Conservation (phyloP, 257 asterid genomes). For the Solanum corneliomulleri region DNA sequence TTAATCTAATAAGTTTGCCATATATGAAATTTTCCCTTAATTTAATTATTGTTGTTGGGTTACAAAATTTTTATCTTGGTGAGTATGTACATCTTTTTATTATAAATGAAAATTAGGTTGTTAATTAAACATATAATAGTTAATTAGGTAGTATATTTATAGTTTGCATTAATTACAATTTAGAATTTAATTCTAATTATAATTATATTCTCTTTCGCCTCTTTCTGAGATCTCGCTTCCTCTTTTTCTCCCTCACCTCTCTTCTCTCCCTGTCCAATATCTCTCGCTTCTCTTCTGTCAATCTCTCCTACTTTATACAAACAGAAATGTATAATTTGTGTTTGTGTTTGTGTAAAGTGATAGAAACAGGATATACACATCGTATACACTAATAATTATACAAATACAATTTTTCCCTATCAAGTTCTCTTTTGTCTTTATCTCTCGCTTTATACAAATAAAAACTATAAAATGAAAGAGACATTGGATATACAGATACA, state of each 20-base stretch:
- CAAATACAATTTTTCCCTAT: background rate
- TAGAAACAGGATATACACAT: background rate
- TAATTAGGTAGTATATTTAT: no score
- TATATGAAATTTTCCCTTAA: no score
- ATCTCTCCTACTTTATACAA: background rate
- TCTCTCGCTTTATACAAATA: background rate
- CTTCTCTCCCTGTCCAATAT: no score
- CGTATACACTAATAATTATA: background rate
- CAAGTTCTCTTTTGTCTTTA: no score
- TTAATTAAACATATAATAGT: background rate
- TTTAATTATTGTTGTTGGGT: background rate
- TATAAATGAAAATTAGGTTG: rapidly evolving
- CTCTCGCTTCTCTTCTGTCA: background rate
- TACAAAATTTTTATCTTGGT: background rate
- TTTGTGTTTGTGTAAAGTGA: no score
- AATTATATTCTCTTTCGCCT: background rate
- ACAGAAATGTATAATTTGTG: background rate
- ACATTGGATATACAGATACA: background rate
- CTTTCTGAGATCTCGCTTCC: background rate
- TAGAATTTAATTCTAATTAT: background rate
- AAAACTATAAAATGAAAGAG: background rate
- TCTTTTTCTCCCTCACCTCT: background rate
- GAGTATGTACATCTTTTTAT: background rate
- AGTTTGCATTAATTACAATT: no score
- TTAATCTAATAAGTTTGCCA: no score